Evolutionary conservation across 2,329 filamentous ascomycete species (phyloP).

Genomic region (Aciculosporium take): DNA sequence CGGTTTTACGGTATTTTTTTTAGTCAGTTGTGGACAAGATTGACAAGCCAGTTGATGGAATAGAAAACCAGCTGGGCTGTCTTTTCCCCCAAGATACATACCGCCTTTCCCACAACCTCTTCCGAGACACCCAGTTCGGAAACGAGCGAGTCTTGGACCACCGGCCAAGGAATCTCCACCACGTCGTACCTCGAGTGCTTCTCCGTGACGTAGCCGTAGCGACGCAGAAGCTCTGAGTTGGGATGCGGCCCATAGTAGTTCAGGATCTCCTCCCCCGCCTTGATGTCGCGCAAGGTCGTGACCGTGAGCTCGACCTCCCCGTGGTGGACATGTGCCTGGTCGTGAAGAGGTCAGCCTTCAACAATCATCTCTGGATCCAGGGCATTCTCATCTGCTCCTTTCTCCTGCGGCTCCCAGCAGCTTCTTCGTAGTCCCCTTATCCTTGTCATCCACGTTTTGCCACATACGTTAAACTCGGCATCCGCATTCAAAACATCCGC

Average conservation of each 20-base stretch:
- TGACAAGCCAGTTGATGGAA: neutral
- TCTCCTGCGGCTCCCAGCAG: too few species aligned
- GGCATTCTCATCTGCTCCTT: neutral
- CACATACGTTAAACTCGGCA: slow-evolving; percentile 64
- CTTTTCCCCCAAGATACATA: slow-evolving; percentile 16
- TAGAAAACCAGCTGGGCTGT: neutral
- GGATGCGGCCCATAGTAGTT: slow-evolving; percentile 84
- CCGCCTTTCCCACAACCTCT: slow-evolving; percentile 26
- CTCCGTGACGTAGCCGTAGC: slow-evolving; percentile 77
- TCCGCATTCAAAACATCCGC: slow-evolving; percentile 85
- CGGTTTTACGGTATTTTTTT: neutral
- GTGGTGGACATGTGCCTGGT: slow-evolving; percentile 39
- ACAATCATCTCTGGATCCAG: neutral
- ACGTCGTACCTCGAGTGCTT: slow-evolving; percentile 71
- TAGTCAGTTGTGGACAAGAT: neutral
- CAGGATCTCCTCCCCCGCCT: slow-evolving; percentile 60
- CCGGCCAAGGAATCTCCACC: slow-evolving; percentile 55
- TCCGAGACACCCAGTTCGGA: slow-evolving; percentile 23
- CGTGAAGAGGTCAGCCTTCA: neutral
- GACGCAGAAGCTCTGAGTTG: slow-evolving; percentile 64
- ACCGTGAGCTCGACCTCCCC: slow-evolving; percentile 48
- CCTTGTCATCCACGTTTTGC: too few species aligned
- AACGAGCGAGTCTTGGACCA: slow-evolving; percentile 35
- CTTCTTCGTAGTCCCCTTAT: too few species aligned
- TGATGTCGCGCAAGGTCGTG: slow-evolving; percentile 54